Conservation (phyloP, 495 filamentous ascomycete species). For the Xylaria longipes region DNA sequence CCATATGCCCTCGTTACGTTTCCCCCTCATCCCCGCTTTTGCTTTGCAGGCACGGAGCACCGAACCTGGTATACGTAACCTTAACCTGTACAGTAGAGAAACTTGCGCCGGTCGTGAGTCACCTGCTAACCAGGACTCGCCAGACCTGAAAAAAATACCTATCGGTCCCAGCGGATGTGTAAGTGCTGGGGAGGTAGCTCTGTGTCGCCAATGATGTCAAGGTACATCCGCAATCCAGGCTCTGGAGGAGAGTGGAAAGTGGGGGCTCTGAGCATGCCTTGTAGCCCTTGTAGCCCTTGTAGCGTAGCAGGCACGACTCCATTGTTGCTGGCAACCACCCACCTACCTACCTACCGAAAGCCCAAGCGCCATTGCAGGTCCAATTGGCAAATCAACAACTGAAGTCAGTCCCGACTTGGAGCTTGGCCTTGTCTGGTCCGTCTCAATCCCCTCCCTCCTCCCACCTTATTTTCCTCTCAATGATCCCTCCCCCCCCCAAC, state of each 20-base stretch:
- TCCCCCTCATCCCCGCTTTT: neutral
- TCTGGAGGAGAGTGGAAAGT: neutral
- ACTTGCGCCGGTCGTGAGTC: neutral
- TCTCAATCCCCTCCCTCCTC: conserved; percentile 19
- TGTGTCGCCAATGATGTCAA: neutral
- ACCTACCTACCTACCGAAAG: conserved; percentile 17
- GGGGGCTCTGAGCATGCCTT: neutral
- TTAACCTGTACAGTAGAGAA: neutral
- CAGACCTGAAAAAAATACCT: neutral
- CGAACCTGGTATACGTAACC: neutral
- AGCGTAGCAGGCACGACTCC: conserved; percentile 14
- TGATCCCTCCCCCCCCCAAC: conserved; percentile 25
- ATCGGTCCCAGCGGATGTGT: neutral
- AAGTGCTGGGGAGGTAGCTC: neutral
- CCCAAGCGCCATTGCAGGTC: conserved; percentile 25
- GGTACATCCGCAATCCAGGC: neutral
- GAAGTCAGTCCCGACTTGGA: conserved; percentile 23
- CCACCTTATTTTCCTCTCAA: conserved; percentile 23
- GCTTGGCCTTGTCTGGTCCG: conserved; percentile 15
- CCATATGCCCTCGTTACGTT: neutral
- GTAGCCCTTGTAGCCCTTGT: neutral
- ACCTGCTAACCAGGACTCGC: neutral
- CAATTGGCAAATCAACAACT: conserved; percentile 31
- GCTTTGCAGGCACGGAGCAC: neutral
- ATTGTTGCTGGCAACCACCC: neutral